Percentiles rank a stretch among this genome's conserved stretches.
These are phyloP conservation scores for Falciphora oryzae DNA, from an alignment of 2,329 filamentous ascomycete species.

Conservation along the genomic window DNA sequence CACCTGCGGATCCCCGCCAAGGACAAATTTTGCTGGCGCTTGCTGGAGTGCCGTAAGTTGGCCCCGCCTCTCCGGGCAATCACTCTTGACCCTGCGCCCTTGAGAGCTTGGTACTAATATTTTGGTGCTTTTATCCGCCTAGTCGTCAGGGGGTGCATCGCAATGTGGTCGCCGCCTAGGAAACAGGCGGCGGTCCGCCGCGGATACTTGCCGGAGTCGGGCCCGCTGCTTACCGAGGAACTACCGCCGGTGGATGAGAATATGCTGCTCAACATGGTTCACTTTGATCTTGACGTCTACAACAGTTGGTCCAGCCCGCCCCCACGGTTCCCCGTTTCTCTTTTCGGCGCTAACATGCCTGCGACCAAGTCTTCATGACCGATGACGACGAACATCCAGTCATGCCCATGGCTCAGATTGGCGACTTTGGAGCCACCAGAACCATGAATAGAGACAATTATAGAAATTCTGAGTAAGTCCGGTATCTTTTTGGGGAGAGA, in stretches of 20 bases:
- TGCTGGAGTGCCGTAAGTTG: slow-evolving; percentile 9
- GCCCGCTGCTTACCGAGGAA: background rate
- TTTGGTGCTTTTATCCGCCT: background rate
- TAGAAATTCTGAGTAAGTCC: background rate
- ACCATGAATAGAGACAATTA: background rate
- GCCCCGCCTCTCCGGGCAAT: background rate
- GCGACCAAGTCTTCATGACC: slow-evolving; percentile 5
- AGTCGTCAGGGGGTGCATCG: background rate
- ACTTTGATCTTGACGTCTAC: slow-evolving; percentile 4
- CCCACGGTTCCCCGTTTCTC: background rate
- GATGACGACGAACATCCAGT: background rate
- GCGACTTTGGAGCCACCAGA: background rate
- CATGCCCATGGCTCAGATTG: background rate
- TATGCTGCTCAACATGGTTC: background rate
- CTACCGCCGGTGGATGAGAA: background rate
- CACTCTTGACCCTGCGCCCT: background rate
- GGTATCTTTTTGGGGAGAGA: background rate
- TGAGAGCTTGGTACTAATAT: background rate
- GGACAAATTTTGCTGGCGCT: slow-evolving; percentile 1
- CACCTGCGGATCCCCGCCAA: background rate
- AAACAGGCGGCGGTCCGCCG: background rate
- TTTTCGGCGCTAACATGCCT: background rate
- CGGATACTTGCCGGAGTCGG: background rate
- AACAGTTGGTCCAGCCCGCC: background rate
- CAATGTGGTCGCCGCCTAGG: background rate